Percentiles rank a stretch among this genome's conserved stretches.
Evolutionary conservation across 345 rosid species (phyloP).

Genomic region (Eutrema heterophyllum): DNA sequence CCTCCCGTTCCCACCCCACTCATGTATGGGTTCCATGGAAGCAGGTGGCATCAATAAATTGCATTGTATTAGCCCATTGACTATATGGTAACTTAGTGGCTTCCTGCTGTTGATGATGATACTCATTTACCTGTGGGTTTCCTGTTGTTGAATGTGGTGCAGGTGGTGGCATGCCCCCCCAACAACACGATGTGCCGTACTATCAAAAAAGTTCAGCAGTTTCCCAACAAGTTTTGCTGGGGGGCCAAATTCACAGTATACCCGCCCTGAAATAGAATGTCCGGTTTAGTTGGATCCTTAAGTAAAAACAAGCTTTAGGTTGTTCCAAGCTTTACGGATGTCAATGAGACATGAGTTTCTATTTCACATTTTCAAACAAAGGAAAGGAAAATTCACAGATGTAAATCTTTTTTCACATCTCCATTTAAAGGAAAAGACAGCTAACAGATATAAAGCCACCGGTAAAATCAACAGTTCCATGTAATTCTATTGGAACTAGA

Average conservation of each 20-base stretch:
- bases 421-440: background rate
- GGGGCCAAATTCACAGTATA: slow-evolving; percentile 53
- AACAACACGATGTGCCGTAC: slow-evolving; percentile 67
- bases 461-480: background rate
- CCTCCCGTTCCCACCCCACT: slow-evolving; percentile 40
- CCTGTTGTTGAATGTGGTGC: slow-evolving; percentile 42
- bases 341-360: background rate
- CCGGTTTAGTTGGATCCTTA: background rate
- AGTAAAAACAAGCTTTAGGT: background rate
- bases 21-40: slow-evolving; percentile 52
- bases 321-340: background rate
- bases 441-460: background rate
- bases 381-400: background rate
- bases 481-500: background rate
- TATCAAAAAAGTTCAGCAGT: slow-evolving; percentile 56
- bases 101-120: slow-evolving; percentile 35
- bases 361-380: background rate
- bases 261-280: slow-evolving; percentile 51
- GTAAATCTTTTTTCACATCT: background rate
- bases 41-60: slow-evolving; percentile 46
- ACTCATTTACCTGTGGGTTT: slow-evolving; percentile 34
- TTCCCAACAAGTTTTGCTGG: slow-evolving; percentile 53
- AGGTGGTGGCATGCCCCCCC: slow-evolving; percentile 58
- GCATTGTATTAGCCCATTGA: slow-evolving; percentile 50
- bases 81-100: slow-evolving; percentile 40